Evolutionary conservation across 2,329 filamentous ascomycete species (phyloP).

Genomic region (Stemphylium vesicarium): DNA sequence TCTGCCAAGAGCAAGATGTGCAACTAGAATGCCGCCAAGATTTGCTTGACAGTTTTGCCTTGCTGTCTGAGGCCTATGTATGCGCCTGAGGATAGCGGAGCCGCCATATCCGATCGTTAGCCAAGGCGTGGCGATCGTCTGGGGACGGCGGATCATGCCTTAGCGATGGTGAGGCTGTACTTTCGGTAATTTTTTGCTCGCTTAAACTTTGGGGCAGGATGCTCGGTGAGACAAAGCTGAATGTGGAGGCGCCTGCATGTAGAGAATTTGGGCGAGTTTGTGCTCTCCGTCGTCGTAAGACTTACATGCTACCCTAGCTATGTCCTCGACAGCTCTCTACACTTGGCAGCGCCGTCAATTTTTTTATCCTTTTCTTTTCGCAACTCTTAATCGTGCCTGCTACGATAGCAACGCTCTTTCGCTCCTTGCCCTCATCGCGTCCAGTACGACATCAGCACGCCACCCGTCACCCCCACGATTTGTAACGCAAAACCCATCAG

Average conservation of each 20-base stretch:
- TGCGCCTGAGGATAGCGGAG: slow-evolving; percentile 28
- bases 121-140: slow-evolving; percentile 21
- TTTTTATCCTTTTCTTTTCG: background rate
- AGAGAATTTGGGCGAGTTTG: background rate
- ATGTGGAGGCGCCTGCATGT: background rate
- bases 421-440: background rate
- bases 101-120: slow-evolving; percentile 17
- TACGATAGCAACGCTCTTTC: background rate
- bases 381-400: background rate
- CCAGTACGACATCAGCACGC: background rate
- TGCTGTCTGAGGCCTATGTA: slow-evolving; percentile 23
- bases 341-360: background rate
- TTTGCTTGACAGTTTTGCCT: slow-evolving; percentile 29
- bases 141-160: slow-evolving; percentile 19
- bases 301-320: background rate
- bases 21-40: slow-evolving; percentile 38
- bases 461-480: background rate
- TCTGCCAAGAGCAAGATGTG: slow-evolving; percentile 33
- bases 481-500: background rate
- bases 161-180: slow-evolving; percentile 2
- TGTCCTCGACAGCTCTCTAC: too few relatives aligned
- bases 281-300: background rate
- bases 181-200: slow-evolving; percentile 12
- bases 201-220: background rate
- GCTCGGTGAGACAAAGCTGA: slow-evolving; percentile 11